phyloP scores from a whole-genome alignment of 2,329 filamentous ascomycete genomes.

The Tetracladium maxilliforme region DNA sequence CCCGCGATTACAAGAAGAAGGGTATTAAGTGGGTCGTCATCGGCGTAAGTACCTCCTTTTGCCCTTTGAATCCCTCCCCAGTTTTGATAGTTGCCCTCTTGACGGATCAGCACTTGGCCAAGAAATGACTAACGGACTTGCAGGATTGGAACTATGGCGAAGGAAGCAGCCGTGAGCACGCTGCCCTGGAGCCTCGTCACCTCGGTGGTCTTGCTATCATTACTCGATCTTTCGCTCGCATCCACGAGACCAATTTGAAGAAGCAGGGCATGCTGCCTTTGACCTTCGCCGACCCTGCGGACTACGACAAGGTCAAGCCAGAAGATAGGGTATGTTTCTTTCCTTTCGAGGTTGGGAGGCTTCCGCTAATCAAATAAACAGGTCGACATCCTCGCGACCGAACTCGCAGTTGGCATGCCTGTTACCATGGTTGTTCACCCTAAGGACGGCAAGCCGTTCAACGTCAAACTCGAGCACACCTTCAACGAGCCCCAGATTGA shows the following conservation, averaged over 20 bases:
- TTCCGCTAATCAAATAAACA: not conserved
- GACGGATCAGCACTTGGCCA: too few species aligned
- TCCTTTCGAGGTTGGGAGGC: not conserved
- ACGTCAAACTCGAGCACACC: conserved; percentile 79
- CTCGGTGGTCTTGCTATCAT: conserved; percentile 96
- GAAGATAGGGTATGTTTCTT: conserved; percentile 55
- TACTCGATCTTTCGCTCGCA: conserved; percentile 90
- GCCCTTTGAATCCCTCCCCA: too few species aligned
- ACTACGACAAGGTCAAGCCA: conserved; percentile 94
- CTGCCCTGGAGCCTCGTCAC: conserved; percentile 92
- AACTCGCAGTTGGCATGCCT: conserved; percentile 85
- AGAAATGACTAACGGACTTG: too few species aligned
- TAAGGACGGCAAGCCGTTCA: conserved; percentile 68
- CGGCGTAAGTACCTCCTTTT: too few species aligned
- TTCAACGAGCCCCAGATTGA: conserved; percentile 97
- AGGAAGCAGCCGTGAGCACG: conserved; percentile 94
- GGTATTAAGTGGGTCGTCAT: conserved; percentile 94
- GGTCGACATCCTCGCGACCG: conserved; percentile 75
- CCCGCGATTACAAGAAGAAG: conserved; percentile 97
- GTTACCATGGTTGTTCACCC: conserved; percentile 86
- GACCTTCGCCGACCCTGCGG: conserved; percentile 84
- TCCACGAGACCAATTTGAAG: conserved; percentile 99
- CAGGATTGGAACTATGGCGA: conserved; percentile 99
- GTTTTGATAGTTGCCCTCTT: too few species aligned
- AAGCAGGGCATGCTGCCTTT: conserved; percentile 99